phyloP scores from a whole-genome alignment of 345 rosid genomes.

The Cardamine chenopodiifolia region DNA sequence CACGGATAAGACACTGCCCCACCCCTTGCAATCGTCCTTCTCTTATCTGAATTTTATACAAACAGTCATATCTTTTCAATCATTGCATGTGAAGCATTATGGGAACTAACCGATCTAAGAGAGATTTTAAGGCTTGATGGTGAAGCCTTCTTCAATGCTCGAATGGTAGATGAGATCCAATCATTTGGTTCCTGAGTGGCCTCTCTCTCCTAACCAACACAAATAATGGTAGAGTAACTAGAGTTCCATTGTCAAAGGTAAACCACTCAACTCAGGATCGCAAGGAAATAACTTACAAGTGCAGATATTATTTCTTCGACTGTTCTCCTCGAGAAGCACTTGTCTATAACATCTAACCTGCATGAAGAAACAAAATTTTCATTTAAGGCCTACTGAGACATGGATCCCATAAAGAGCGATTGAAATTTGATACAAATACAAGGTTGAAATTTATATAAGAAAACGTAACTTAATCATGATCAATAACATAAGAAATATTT shows the following conservation, averaged over 20 bases:
- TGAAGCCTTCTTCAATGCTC: constrained; percentile 67
- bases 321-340: constrained; percentile 71
- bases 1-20: constrained; percentile 76
- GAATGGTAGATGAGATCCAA: constrained; percentile 59
- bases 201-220: constrained; percentile 59
- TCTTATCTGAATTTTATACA: constrained; percentile 62
- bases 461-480: not conserved
- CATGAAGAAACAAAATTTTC: constrained; percentile 13
- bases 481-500: not conserved
- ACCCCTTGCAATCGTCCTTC: constrained; percentile 80
- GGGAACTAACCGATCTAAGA: constrained; percentile 65
- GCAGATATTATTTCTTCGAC: constrained; percentile 75
- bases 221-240: constrained; percentile 6
- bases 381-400: not conserved
- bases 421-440: constrained; percentile 7
- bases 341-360: constrained; percentile 55
- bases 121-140: constrained; percentile 87
- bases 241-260: not conserved
- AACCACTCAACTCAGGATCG: not conserved
- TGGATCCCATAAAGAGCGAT: not conserved
- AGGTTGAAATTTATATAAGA: not conserved
- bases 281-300: constrained; percentile 78
- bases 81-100: not conserved
- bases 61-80: constrained; percentile 11
- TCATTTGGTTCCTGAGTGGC: constrained; percentile 39